phyloP scores from a whole-genome alignment of 2,329 filamentous ascomycete genomes.

The Sporothrix luriei region DNA sequence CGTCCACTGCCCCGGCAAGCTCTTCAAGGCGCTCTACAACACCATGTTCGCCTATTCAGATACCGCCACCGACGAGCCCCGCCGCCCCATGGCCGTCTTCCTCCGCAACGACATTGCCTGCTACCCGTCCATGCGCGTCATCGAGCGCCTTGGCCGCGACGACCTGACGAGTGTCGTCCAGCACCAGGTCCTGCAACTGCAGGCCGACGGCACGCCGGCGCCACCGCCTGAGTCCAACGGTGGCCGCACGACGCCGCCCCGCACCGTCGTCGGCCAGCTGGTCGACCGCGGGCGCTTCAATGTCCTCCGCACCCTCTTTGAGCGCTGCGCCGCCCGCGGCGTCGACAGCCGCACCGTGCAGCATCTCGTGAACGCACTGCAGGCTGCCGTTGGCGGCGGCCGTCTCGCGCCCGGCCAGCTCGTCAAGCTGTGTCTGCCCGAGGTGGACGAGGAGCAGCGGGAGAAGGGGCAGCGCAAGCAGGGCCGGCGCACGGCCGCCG shows the following conservation, averaged over 20 bases:
- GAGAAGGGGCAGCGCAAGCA: slow-evolving; percentile 30
- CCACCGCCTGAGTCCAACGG: slow-evolving; percentile 75
- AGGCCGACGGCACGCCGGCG: slow-evolving; percentile 69
- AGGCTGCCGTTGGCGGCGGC: slow-evolving; percentile 41
- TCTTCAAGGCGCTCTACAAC: slow-evolving; percentile 85
- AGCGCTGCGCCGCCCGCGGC: slow-evolving; percentile 71
- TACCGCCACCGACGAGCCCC: background rate
- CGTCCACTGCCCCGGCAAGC: slow-evolving; percentile 75
- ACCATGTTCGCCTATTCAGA: slow-evolving; percentile 69
- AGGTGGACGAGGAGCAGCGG: slow-evolving; percentile 37
- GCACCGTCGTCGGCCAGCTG: slow-evolving; percentile 67
- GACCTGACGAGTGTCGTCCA: slow-evolving; percentile 75
- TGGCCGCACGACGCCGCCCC: slow-evolving; percentile 59
- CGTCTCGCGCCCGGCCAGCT: slow-evolving; percentile 49
- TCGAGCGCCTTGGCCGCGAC: slow-evolving; percentile 83
- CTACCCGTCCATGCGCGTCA: slow-evolving; percentile 80
- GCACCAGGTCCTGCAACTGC: slow-evolving; percentile 58
- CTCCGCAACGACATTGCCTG: slow-evolving; percentile 87
- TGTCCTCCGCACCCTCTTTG: slow-evolving; percentile 79
- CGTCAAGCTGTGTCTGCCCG: slow-evolving; percentile 54
- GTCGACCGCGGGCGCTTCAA: slow-evolving; percentile 75
- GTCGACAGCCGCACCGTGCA: slow-evolving; percentile 50
- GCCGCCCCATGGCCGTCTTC: slow-evolving; percentile 65
- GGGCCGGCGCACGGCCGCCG: slow-evolving; percentile 47
- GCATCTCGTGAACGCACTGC: slow-evolving; percentile 55